These are phyloP conservation scores for Calocybe gangraenosa DNA, from an alignment of 768 basidiomycete genomes.

Conservation along the genomic window DNA sequence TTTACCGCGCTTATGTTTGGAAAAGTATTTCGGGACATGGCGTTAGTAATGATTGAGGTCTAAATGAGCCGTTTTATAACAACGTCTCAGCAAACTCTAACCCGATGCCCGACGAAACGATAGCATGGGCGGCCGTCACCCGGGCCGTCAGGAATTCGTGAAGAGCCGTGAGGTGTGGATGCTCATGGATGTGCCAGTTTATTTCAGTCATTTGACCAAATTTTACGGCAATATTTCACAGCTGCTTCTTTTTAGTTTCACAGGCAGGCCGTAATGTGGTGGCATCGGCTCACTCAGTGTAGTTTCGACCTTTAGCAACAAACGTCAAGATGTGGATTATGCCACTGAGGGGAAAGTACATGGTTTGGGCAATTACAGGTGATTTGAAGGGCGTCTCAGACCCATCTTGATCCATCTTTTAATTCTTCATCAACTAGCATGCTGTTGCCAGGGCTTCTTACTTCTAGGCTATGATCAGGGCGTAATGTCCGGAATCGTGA, in stretches of 20 bases:
- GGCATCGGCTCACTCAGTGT: no score
- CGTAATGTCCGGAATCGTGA: conserved; percentile 38
- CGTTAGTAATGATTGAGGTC: not conserved
- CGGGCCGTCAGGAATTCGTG: not conserved
- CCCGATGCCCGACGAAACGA: not conserved
- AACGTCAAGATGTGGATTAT: conserved; percentile 28
- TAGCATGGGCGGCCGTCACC: not conserved
- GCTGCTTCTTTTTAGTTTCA: no score
- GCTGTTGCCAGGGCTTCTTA: conserved; percentile 37
- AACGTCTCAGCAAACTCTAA: not conserved
- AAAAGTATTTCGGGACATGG: conserved; percentile 3
- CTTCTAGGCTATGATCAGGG: conserved; percentile 36
- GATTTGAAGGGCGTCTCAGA: not conserved
- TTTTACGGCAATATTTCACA: not conserved
- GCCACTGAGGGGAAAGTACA: conserved; percentile 29
- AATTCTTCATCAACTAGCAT: conserved; percentile 20
- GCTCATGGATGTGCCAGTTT: not conserved
- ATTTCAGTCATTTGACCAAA: conserved; percentile 8
- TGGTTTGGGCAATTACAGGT: conserved; percentile 38
- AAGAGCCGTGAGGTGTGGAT: not conserved
- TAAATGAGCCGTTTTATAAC: not conserved
- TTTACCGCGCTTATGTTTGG: conserved; percentile 10
- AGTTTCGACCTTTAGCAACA: not conserved
- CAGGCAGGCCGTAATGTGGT: no score
- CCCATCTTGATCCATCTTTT: not conserved